Evolutionary conservation across 768 basidiomycete species (phyloP).

Genomic region (Pseudohyphozyma bogoriensis): DNA sequence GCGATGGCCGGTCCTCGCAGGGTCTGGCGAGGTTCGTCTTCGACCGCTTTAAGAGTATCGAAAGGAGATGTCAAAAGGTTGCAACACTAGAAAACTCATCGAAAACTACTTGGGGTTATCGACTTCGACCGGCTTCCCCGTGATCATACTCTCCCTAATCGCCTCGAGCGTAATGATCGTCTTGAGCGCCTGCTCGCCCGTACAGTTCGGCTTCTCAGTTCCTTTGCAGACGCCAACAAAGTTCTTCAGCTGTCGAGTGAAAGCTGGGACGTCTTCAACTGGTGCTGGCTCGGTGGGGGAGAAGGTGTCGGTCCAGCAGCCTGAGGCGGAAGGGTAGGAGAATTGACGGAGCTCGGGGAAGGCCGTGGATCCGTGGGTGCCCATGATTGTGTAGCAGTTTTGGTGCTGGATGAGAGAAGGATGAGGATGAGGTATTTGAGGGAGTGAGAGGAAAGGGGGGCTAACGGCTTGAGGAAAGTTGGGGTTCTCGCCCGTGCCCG

Average conservation of each 20-base stretch:
- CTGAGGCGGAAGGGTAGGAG: constrained; percentile 4
- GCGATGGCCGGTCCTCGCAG: no score
- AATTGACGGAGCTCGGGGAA: constrained; percentile 19
- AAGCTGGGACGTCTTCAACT: constrained; percentile 21
- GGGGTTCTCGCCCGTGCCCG: constrained; percentile 32
- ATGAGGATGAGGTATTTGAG: background rate
- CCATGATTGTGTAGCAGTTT: constrained; percentile 25
- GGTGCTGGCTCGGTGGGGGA: background rate
- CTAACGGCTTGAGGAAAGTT: constrained; percentile 4
- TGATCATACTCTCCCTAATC: constrained; percentile 16
- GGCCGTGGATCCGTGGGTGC: constrained; percentile 15
- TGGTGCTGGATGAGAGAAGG: background rate
- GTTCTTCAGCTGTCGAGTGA: constrained; percentile 26
- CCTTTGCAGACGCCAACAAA: constrained; percentile 22
- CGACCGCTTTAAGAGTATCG: no score
- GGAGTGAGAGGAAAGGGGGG: background rate
- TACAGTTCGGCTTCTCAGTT: constrained; percentile 20
- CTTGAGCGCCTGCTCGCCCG: constrained; percentile 15
- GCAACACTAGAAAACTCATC: no score
- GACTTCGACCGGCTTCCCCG: no score
- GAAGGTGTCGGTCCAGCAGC: constrained; percentile 13
- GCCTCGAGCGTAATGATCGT: constrained; percentile 22
- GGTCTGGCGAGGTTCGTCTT: no score
- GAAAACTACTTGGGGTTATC: no score
- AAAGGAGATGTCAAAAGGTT: no score